These are phyloP conservation scores for Fonsecaea monophora DNA, from an alignment of 2,329 filamentous ascomycete species.

Conservation along the genomic window DNA sequence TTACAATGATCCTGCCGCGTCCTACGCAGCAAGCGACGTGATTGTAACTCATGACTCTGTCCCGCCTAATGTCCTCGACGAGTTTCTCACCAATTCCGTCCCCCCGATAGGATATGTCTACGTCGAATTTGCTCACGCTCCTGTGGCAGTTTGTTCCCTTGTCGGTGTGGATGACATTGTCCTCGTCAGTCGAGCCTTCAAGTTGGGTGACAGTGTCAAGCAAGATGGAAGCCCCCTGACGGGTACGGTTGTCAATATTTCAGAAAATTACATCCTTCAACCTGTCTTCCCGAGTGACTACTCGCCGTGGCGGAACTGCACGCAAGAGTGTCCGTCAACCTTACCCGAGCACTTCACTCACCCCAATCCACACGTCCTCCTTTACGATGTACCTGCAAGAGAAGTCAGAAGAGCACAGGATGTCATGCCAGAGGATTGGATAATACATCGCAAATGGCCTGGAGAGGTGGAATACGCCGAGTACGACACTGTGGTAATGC, in stretches of 20 bases:
- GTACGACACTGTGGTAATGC: conserved; percentile 58
- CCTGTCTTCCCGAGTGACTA: conserved; percentile 40
- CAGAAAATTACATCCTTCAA: conserved; percentile 54
- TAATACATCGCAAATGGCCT: conserved; percentile 64
- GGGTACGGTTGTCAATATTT: conserved; percentile 61
- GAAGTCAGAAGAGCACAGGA: conserved; percentile 56
- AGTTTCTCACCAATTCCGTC: conserved; percentile 32
- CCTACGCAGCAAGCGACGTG: conserved; percentile 44
- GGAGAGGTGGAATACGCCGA: conserved; percentile 60
- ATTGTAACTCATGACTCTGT: conserved; percentile 43
- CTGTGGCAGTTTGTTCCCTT: conserved; percentile 51
- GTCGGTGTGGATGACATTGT: conserved; percentile 54
- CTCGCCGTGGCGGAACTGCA: conserved; percentile 18
- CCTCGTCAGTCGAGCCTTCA: conserved; percentile 61
- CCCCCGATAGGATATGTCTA: conserved; percentile 61
- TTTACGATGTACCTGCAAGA: conserved; percentile 52
- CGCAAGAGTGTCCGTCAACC: conserved; percentile 21
- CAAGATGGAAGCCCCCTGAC: conserved; percentile 57
- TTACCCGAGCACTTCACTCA: conserved; percentile 34
- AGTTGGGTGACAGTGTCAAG: conserved; percentile 64
- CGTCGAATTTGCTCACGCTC: conserved; percentile 49
- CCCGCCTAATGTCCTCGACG: conserved; percentile 42
- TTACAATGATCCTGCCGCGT: conserved; percentile 36
- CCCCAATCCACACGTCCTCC: conserved; percentile 40
- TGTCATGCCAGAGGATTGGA: conserved; percentile 58